phyloP scores from a whole-genome alignment of 257 asterid genomes.

The Penstemon eatonii region DNA sequence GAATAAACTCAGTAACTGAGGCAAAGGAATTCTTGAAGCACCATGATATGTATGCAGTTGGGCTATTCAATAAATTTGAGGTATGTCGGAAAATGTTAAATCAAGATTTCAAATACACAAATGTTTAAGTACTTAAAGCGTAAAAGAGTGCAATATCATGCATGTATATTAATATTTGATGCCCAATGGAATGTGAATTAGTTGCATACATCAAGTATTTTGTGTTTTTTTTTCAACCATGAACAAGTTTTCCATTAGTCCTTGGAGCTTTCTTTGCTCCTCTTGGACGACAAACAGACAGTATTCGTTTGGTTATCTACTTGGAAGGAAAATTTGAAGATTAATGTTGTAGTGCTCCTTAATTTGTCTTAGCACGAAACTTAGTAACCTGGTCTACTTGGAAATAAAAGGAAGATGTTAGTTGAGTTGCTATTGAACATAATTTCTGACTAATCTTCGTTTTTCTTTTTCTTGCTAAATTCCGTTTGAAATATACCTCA shows the following conservation, averaged over 20 bases:
- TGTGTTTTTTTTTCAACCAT: neutral
- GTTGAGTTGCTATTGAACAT: neutral
- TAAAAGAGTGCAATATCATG: neutral
- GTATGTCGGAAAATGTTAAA: constrained; percentile 36
- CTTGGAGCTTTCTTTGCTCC: neutral
- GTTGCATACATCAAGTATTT: neutral
- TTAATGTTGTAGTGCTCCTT: no score
- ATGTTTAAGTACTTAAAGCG: constrained; percentile 1
- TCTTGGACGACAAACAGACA: no score
- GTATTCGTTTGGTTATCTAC: no score
- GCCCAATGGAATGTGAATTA: neutral
- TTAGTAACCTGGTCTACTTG: neutral
- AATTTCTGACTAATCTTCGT: neutral
- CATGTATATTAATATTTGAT: neutral
- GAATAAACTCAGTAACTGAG: constrained; percentile 55
- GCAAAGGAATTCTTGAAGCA: constrained; percentile 70
- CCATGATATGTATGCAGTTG: constrained; percentile 67
- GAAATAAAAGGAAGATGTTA: neutral
- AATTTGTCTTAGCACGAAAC: neutral
- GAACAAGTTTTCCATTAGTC: neutral
- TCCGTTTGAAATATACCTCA: neutral
- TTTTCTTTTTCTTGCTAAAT: neutral
- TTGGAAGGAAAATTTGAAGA: no score
- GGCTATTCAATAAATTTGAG: constrained; percentile 74
- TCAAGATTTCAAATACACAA: neutral